Conservation (phyloP, 352 stramenopile species). For the Globisporangium abappressorium region DNA sequence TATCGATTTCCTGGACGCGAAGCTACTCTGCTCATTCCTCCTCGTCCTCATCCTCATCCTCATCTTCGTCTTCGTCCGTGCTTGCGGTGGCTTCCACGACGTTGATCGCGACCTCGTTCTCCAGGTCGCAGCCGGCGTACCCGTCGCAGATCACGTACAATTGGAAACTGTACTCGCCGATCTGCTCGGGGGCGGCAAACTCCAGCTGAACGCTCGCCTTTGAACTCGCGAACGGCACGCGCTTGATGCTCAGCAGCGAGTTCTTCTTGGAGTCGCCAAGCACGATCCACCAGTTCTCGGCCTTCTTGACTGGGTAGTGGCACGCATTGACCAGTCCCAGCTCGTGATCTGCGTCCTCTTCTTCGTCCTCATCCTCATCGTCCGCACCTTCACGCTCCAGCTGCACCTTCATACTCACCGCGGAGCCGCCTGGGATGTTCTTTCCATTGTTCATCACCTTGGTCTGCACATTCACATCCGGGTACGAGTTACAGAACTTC, state of each 20-base stretch:
- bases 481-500: slow-evolving; percentile 99
- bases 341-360: slow-evolving; percentile 44
- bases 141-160: slow-evolving; percentile 99
- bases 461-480: slow-evolving; percentile 96
- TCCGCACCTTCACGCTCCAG: slow-evolving; percentile 93
- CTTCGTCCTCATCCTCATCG: slow-evolving; percentile 88
- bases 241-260: slow-evolving; percentile 96
- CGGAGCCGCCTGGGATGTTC: slow-evolving; percentile 88
- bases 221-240: slow-evolving; percentile 88
- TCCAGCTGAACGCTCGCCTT: slow-evolving; percentile 89
- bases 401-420: slow-evolving; percentile 86
- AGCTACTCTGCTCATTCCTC: slow-evolving; percentile 22
- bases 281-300: slow-evolving; percentile 98
- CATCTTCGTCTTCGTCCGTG: slow-evolving; percentile 48
- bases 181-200: slow-evolving; percentile 94
- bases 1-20: background rate
- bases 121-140: slow-evolving; percentile 98
- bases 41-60: slow-evolving; percentile 40
- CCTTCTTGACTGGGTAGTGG: slow-evolving; percentile 89
- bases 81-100: slow-evolving; percentile 48
- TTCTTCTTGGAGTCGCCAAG: slow-evolving; percentile 96
- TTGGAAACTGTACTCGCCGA: slow-evolving; percentile 93
- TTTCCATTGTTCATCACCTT: slow-evolving; percentile 90
- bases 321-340: slow-evolving; percentile 72
- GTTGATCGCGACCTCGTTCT: slow-evolving; percentile 89